Evolutionary conservation across 1,284 basidiomycete genomes (phyloP), one percentile per base, ranked within the genome.

Genomic region (Sparassis latifolia): DNA sequence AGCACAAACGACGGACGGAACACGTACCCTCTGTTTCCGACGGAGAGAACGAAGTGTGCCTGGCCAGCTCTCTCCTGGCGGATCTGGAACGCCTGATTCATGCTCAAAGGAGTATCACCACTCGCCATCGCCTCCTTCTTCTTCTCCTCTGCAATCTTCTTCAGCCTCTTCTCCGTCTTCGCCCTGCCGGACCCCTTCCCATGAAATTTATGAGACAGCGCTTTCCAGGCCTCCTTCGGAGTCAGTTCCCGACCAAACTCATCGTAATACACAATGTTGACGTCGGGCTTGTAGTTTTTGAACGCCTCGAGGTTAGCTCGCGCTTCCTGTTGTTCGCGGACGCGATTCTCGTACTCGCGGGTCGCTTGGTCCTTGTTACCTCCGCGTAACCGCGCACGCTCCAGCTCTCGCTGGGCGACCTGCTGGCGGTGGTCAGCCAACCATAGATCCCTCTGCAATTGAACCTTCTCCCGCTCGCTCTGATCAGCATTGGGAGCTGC

Each of bases 221-320:
- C 90, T 71, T 96, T 96, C 93, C 94, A 97, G 10, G 94, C 93
- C 71, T 99, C 97, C 75, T 98, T 98, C 33, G 86, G 84, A 29
- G 89, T 91, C 65, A 98, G 75, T 55, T 77, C 69, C 27, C 94
- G 78, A n/a, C 97, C 97, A 65, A 92, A 92, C 69, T 97, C 94
- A 67, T 99, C 97, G 58, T 96, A 89, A 69, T 99, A 99, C 52
- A 89, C 89, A 64, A 99, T 92, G 57, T 96, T 92, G 60, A 99
- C 80, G 67, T 97, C 94, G 1, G 97, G 97, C 69, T 95, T 97
- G 77, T 99, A 99, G 64, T 89, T 80, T 69, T 86, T 89, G 79
- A 90, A 99, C 45, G 82, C 67, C 38, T 97, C 92, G 59, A 94
- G 71, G 43, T 83, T 81, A 31, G 89, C 81, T 40, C 90, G 81